Percentiles rank a stretch among this genome's conserved stretches.
Evolutionary conservation across 148 eudicot genomes (phyloP).

Genomic region (Nepenthes gracilis): DNA sequence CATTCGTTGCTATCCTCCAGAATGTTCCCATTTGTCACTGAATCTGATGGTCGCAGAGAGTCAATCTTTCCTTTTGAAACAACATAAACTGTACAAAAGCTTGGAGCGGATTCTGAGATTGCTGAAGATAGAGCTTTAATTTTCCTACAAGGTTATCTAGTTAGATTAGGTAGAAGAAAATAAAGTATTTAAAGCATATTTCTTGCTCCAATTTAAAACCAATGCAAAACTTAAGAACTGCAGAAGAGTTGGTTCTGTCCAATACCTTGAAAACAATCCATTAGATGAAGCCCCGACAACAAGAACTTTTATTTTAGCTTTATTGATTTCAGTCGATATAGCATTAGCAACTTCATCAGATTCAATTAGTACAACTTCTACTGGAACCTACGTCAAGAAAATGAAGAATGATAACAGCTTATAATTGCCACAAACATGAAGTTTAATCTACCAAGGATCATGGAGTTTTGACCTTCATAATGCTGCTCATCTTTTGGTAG

Average conservation of each 20-base stretch:
- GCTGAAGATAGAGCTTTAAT: slow-evolving; percentile 46
- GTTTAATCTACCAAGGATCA: not conserved
- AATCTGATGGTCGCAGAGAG: slow-evolving; percentile 58
- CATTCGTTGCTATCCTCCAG: slow-evolving; percentile 34
- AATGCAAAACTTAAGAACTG: not conserved
- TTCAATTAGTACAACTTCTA: slow-evolving; percentile 61
- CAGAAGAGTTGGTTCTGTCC: not conserved
- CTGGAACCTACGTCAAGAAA: slow-evolving; percentile 37
- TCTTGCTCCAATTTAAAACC: not conserved
- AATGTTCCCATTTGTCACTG: slow-evolving; percentile 21
- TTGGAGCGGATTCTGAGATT: slow-evolving; percentile 56
- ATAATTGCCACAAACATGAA: not conserved
- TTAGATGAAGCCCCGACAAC: slow-evolving; percentile 80
- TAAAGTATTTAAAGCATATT: not conserved
- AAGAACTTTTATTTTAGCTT: slow-evolving; percentile 34
- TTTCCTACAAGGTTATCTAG: slow-evolving; percentile 20
- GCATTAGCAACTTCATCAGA: slow-evolving; percentile 53
- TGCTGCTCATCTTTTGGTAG: slow-evolving; percentile 33
- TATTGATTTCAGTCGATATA: slow-evolving; percentile 35
- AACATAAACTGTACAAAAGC: slow-evolving; percentile 76
- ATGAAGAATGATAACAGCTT: not conserved
- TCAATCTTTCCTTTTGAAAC: slow-evolving; percentile 73
- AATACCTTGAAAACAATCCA: slow-evolving; percentile 70
- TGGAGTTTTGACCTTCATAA: slow-evolving; percentile 29
- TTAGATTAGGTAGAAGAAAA: not conserved